Conservation (phyloP, 805 yeast species). For the Zygoascus flipseniorum region DNA sequence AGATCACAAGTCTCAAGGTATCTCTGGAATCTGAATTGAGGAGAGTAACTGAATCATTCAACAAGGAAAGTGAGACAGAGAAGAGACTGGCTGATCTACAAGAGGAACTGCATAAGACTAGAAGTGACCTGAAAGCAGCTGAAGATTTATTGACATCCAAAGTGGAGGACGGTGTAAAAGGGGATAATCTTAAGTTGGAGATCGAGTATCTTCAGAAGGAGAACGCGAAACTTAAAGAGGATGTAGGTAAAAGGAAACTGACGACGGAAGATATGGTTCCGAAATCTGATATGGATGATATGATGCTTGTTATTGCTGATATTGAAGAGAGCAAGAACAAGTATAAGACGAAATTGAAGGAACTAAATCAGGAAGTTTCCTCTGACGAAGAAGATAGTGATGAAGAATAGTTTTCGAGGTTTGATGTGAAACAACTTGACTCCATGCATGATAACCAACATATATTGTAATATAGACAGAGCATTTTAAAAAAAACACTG, state of each 20-base stretch:
- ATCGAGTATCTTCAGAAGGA: background rate
- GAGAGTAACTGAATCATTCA: background rate
- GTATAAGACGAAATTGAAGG: constrained; percentile 45
- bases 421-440: no score
- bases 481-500: no score
- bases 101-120: background rate
- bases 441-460: no score
- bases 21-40: background rate
- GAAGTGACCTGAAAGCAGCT: background rate
- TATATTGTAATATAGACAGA: no score
- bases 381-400: constrained; percentile 66
- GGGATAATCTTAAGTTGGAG: no score
- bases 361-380: constrained; percentile 54
- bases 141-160: background rate
- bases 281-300: constrained; percentile 56
- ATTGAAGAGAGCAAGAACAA: constrained; percentile 58
- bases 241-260: background rate
- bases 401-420: constrained; percentile 33
- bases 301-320: constrained; percentile 68
- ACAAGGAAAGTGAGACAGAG: background rate
- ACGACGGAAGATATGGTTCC: constrained; percentile 30
- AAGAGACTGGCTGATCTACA: background rate
- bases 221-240: constrained; percentile 1
- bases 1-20: background rate
- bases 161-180: no score